Percentiles rank a stretch among this genome's conserved stretches.
Conservation (phyloP, 2,329 filamentous ascomycete genomes). For the Reticulascus tulasneorum region DNA sequence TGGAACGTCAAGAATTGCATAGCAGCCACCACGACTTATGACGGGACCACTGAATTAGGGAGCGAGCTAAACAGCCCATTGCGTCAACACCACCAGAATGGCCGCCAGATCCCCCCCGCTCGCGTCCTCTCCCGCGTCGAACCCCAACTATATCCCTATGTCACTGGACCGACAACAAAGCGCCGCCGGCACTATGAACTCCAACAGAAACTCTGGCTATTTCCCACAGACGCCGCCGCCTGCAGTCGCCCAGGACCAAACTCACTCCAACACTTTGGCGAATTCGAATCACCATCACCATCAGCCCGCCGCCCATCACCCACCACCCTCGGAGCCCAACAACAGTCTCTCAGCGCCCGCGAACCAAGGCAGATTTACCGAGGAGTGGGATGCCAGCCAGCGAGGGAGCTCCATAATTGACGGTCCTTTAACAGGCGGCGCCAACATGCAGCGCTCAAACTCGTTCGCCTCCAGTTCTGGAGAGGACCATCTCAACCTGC, state of each 20-base stretch:
- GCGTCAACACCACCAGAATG: slow-evolving; percentile 5
- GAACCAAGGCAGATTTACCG: slow-evolving; percentile 53
- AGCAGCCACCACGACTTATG: too few species aligned
- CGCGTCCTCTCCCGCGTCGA: slow-evolving; percentile 4
- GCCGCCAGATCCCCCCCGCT: slow-evolving; percentile 9
- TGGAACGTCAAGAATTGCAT: too few species aligned
- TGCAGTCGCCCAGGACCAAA: slow-evolving; percentile 8
- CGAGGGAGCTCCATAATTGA: slow-evolving; percentile 63
- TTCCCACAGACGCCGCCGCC: slow-evolving; percentile 9
- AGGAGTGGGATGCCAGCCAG: slow-evolving; percentile 68
- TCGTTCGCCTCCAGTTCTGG: slow-evolving; percentile 52
- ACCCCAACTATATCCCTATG: slow-evolving; percentile 4
- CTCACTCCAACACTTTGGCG: slow-evolving; percentile 16
- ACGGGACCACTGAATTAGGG: too few species aligned
- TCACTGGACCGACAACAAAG: slow-evolving; percentile 2
- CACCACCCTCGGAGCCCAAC: too few species aligned
- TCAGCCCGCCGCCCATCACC: slow-evolving; percentile 8
- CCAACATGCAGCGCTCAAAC: slow-evolving; percentile 54
- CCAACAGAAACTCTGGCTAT: slow-evolving; percentile 10
- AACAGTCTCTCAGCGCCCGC: neutral
- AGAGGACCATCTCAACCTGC: slow-evolving; percentile 35
- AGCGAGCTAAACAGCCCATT: too few species aligned
- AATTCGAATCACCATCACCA: slow-evolving; percentile 10
- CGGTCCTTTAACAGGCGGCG: slow-evolving; percentile 31
- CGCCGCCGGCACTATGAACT: slow-evolving; percentile 3